Percentiles rank a stretch among this genome's conserved stretches.
phyloP scores from a whole-genome alignment of 2,329 filamentous ascomycete species.

The Beauveria medogensis region DNA sequence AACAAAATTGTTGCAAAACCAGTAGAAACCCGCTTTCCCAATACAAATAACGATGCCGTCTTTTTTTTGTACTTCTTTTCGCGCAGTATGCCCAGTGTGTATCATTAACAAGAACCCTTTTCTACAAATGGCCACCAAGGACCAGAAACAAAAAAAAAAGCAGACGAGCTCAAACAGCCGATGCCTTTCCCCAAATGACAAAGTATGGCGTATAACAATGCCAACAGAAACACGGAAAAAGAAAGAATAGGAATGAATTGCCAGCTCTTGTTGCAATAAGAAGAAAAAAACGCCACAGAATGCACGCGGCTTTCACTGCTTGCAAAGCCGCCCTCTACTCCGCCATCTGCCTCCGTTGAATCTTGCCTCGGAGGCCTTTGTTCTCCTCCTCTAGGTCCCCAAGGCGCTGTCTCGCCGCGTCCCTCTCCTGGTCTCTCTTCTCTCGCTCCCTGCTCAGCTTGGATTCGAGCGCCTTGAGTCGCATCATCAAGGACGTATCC shows the following conservation, averaged over 20 bases:
- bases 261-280: neutral
- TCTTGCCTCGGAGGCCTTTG: conserved; percentile 50
- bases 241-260: too few relatives aligned
- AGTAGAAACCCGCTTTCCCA: neutral
- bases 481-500: conserved; percentile 75
- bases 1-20: neutral
- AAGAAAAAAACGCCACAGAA: neutral
- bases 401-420: conserved; percentile 70
- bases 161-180: too few relatives aligned
- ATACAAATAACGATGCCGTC: neutral
- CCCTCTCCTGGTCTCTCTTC: conserved; percentile 73
- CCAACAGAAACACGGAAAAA: neutral
- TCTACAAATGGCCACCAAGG: neutral
- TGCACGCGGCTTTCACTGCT: neutral
- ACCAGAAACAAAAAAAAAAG: neutral
- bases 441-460: conserved; percentile 87
- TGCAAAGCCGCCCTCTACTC: conserved; percentile 4
- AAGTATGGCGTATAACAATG: too few relatives aligned
- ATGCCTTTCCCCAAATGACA: too few relatives aligned
- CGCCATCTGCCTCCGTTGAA: conserved; percentile 10
- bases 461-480: conserved; percentile 79
- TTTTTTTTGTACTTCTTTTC: neutral
- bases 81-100: neutral
- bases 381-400: conserved; percentile 71
- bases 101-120: neutral